Evolutionary conservation across 129 eudicot species (phyloP).

Genomic region (Solidago caesia): DNA sequence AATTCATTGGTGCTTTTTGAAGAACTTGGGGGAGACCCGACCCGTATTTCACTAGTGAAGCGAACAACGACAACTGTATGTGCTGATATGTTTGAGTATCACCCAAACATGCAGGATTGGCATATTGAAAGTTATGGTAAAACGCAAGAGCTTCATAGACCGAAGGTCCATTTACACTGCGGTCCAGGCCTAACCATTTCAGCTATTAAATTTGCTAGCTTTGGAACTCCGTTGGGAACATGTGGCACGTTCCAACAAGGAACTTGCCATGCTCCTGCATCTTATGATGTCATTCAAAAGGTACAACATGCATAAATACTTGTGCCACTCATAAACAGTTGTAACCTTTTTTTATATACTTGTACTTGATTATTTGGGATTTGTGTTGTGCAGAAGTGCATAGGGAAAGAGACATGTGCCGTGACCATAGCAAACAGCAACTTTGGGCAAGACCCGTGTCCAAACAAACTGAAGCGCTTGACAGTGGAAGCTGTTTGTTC

Average conservation of each 20-base stretch:
- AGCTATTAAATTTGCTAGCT: conserved; percentile 53
- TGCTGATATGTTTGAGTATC: conserved; percentile 43
- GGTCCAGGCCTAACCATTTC: conserved; percentile 43
- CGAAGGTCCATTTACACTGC: conserved; percentile 50
- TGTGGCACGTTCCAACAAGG: conserved; percentile 57
- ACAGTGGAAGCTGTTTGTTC: conserved; percentile 60
- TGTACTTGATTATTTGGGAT: neutral
- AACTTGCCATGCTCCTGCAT: conserved; percentile 48
- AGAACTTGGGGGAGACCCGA: conserved; percentile 68
- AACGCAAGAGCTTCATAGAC: conserved; percentile 43
- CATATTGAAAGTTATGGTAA: conserved; percentile 44
- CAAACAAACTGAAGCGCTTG: conserved; percentile 47
- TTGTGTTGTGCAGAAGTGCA: conserved; percentile 42
- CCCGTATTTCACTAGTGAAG: conserved; percentile 45
- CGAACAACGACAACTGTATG: conserved; percentile 48
- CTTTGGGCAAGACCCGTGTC: conserved; percentile 65
- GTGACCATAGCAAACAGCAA: conserved; percentile 48
- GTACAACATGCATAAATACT: conserved; percentile 20
- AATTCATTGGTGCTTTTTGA: conserved; percentile 59
- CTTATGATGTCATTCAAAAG: conserved; percentile 38
- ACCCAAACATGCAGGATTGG: conserved; percentile 41
- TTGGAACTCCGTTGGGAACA: conserved; percentile 56
- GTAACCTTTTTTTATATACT: neutral
- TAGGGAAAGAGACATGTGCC: conserved; percentile 54
- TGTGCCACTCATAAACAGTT: neutral